Evolutionary conservation across 2,329 filamentous ascomycete species (phyloP), one percentile per base, ranked within the genome.

Genomic region (Neonectria punicea): DNA sequence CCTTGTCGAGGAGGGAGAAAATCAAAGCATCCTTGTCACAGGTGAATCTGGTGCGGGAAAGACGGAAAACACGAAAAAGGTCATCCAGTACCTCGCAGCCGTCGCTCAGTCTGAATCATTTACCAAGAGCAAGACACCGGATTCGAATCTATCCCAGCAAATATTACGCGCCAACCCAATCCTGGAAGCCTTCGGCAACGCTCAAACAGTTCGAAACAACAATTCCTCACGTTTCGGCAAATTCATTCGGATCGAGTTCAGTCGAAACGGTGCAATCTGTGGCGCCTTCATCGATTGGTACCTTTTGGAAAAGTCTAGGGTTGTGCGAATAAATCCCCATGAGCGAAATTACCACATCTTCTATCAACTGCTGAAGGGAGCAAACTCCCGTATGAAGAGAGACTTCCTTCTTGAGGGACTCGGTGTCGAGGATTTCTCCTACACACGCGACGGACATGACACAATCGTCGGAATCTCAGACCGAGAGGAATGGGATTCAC

Each of bases 261-360:
- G 90, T 36, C 87, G 92, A 25, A 88, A 88, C 39, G 97, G 97
- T 30, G 92, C 96, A 59, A 99, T 99, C 70, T 92, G 92, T 4
- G 97, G 97, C 39, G 96, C 96, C 22, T 98, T 94, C 81, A 98
- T 99, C 70, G 94, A 99, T 78, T 99, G 96, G 96, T 99, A 98
- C 80, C 85, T 99, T 1, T 84, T 99, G 14, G 96, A 99, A 77
- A 99, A 99, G 80, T 99, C 96, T n/a, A 89, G 96, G 72, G 96
- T 99, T 8, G 95, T 99, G 20, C 91, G 90, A 46, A 88, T 97
- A 66, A 97, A 97, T 75, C 77, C 88, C 1, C 92, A 93, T 61
- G 96, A 99, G 81, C 90, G 96, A 58, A 99, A 97, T 75, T 99
- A 99, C 77, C 96, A 99, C 78, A 86, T 99, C 61, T 99, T 99